Conservation (phyloP, 345 rosid species). For the Limnanthes douglasii region DNA sequence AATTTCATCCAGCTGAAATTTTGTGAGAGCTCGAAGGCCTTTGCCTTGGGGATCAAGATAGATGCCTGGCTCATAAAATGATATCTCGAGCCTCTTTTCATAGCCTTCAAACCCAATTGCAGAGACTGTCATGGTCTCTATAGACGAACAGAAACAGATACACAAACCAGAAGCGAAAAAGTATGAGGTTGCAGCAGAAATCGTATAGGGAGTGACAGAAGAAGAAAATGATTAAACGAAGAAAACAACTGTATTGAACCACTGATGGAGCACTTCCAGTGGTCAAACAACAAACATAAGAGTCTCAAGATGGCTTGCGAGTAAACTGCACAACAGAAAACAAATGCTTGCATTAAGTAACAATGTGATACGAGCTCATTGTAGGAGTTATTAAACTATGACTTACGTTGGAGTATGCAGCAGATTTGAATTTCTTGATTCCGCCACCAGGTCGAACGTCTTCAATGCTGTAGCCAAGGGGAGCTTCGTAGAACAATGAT, state of each 20-base stretch:
- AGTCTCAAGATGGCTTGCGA: constrained; percentile 60
- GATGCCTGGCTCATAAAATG: constrained; percentile 41
- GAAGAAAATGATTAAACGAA: constrained; percentile 9
- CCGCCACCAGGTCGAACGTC: constrained; percentile 87
- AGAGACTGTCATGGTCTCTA: constrained; percentile 27
- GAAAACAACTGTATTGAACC: not conserved
- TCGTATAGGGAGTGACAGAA: constrained; percentile 10
- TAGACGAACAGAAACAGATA: constrained; percentile 3
- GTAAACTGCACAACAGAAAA: constrained; percentile 29
- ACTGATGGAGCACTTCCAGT: constrained; percentile 16
- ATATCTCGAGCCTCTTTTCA: constrained; percentile 74
- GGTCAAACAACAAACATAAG: constrained; percentile 12
- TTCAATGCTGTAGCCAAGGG: constrained; percentile 86
- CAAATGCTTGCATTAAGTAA: not conserved
- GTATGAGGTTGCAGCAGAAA: constrained; percentile 5
- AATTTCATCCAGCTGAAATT: constrained; percentile 49
- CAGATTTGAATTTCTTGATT: constrained; percentile 83
- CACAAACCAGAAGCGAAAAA: constrained; percentile 3
- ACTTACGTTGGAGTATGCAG: constrained; percentile 88
- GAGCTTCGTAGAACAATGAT: constrained; percentile 66
- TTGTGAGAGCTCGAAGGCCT: constrained; percentile 51
- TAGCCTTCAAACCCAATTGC: constrained; percentile 89
- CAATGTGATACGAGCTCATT: too few relatives aligned
- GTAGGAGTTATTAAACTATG: too few relatives aligned
- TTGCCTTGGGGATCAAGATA: constrained; percentile 48